phyloP scores from a whole-genome alignment of 371 early-diverging fungal species.

The Mortierella sp. region DNA sequence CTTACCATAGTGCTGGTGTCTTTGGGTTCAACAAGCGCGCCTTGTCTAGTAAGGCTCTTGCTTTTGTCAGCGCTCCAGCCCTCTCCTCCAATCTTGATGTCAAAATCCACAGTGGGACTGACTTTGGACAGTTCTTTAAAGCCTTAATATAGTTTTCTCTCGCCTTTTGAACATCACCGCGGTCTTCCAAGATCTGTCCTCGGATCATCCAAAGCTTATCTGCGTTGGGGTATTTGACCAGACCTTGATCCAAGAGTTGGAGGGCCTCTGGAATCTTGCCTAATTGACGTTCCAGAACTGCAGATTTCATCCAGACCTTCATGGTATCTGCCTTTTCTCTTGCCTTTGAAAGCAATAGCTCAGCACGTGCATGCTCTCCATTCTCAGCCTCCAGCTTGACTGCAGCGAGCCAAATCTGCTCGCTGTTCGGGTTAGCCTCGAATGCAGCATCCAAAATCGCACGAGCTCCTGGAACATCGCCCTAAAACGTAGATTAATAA shows the following conservation, averaged over 20 bases:
- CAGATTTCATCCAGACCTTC: conserved; percentile 96
- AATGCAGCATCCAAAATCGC: conserved; percentile 89
- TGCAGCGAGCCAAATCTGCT: conserved; percentile 95
- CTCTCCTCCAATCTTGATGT: conserved; percentile 85
- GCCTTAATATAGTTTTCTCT: conserved; percentile 82
- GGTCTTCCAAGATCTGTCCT: conserved; percentile 80
- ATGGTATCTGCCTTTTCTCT: conserved; percentile 77
- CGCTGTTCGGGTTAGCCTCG: conserved; percentile 91
- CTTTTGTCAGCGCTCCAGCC: conserved; percentile 78
- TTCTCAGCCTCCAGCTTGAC: conserved; percentile 95
- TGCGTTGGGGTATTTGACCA: conserved; percentile 79
- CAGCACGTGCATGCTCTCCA: conserved; percentile 85
- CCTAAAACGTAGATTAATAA: conserved; percentile 36
- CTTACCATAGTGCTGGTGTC: conserved; percentile 82
- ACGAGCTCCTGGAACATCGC: conserved; percentile 90
- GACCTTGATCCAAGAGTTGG: conserved; percentile 76
- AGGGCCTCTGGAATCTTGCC: conserved; percentile 76
- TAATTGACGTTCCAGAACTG: conserved; percentile 87
- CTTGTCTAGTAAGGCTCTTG: conserved; percentile 89
- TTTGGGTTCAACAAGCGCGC: conserved; percentile 90
- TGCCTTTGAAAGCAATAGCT: conserved; percentile 81
- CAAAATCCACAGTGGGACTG: conserved; percentile 85
- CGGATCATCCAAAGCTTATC: conserved; percentile 96
- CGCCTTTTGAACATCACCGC: conserved; percentile 73
- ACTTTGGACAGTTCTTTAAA: conserved; percentile 85